These are phyloP conservation scores for Alternaria sp. DNA, from an alignment of 2,329 filamentous ascomycete genomes.

Conservation along the genomic window DNA sequence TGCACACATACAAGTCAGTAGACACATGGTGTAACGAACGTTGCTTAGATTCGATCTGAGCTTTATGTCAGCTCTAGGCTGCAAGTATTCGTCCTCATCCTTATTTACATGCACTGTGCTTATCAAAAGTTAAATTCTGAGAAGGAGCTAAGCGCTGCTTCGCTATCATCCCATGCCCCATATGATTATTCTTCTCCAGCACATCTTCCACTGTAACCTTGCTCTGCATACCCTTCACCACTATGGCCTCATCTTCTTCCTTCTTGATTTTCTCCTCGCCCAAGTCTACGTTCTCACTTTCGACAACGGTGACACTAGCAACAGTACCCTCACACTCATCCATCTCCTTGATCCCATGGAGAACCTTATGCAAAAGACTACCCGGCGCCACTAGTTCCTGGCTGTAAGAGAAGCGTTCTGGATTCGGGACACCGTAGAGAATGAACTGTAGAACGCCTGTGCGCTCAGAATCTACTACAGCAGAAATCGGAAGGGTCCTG, in stretches of 20 bases:
- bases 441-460: slow-evolving; percentile 15
- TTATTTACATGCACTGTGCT: background rate
- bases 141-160: background rate
- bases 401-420: slow-evolving; percentile 2
- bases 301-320: background rate
- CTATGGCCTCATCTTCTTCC: background rate
- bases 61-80: background rate
- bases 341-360: background rate
- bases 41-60: background rate
- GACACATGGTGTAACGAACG: background rate
- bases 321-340: background rate
- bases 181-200: background rate
- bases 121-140: background rate
- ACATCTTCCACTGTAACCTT: background rate
- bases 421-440: slow-evolving; percentile 21
- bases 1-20: background rate
- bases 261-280: background rate
- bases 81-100: background rate
- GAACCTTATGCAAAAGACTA: background rate
- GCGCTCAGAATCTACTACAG: background rate
- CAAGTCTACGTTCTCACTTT: background rate
- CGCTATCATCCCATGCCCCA: background rate
- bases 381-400: background rate
- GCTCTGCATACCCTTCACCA: background rate
- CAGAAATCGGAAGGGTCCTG: background rate